Evolutionary conservation across 176 grass and related monocot genomes (phyloP).

Genomic region (Triticum turgidum): DNA sequence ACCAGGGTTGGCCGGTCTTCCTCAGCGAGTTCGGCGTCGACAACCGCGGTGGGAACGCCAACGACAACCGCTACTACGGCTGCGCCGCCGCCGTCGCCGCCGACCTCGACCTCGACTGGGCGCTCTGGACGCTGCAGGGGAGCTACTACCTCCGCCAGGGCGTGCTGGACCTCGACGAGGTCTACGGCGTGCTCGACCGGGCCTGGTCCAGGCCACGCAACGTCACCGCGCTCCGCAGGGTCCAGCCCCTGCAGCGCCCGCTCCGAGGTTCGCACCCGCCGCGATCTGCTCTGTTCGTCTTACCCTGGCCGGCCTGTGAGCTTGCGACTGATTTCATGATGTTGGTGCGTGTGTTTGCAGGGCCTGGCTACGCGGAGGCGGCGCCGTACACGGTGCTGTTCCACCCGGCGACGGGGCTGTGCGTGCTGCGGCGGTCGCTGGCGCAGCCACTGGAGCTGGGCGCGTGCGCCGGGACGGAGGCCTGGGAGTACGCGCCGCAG

Average conservation of each 20-base stretch:
- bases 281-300: too few relatives aligned
- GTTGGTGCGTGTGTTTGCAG: background rate
- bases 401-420: conserved; percentile 68
- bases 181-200: conserved; percentile 60
- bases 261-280: conserved; percentile 17
- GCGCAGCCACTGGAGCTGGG: conserved; percentile 38
- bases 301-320: too few relatives aligned
- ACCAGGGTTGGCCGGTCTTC: conserved; percentile 60
- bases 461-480: conserved; percentile 50
- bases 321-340: too few relatives aligned
- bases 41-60: conserved; percentile 65
- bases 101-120: conserved; percentile 87
- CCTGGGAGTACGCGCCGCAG: conserved; percentile 35
- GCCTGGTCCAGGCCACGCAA: conserved; percentile 54
- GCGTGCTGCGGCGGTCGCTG: conserved; percentile 27
- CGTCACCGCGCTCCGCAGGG: conserved; percentile 39
- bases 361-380: conserved; percentile 45
- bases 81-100: conserved; percentile 58
- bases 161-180: conserved; percentile 48
- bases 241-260: conserved; percentile 67
- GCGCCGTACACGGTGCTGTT: conserved; percentile 56
- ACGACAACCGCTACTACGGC: conserved; percentile 78
- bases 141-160: conserved; percentile 85
- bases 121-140: conserved; percentile 84
- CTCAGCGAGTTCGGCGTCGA: conserved; percentile 92